Conservation (phyloP, 2,329 filamentous ascomycete species). For the Pseudogymnoascus sp. region DNA sequence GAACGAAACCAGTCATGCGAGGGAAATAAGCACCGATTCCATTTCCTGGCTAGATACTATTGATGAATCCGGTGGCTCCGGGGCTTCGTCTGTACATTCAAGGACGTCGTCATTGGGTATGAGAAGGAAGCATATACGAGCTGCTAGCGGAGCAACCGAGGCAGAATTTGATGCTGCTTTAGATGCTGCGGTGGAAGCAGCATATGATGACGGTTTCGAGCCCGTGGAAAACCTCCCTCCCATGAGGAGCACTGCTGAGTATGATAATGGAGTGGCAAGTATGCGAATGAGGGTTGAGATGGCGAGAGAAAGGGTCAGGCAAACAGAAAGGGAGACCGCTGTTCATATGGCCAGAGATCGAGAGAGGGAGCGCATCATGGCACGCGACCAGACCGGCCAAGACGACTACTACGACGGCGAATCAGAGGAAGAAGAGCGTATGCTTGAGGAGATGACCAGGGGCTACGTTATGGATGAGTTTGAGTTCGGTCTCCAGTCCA, state of each 20-base stretch:
- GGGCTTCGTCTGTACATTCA: slow-evolving; percentile 71
- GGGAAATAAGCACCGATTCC: slow-evolving; percentile 65
- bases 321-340: slow-evolving; percentile 62
- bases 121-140: slow-evolving; percentile 60
- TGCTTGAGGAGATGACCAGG: slow-evolving; percentile 80
- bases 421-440: slow-evolving; percentile 61
- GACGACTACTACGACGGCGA: slow-evolving; percentile 56
- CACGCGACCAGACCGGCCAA: slow-evolving; percentile 27
- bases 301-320: slow-evolving; percentile 65
- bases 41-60: slow-evolving; percentile 93
- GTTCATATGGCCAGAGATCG: slow-evolving; percentile 51
- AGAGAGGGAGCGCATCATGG: slow-evolving; percentile 39
- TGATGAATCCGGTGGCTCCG: slow-evolving; percentile 78
- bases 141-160: slow-evolving; percentile 64
- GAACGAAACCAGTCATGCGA: slow-evolving; percentile 33
- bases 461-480: slow-evolving; percentile 80
- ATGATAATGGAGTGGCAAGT: slow-evolving; percentile 36
- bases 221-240: slow-evolving; percentile 40
- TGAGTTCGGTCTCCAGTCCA: slow-evolving; percentile 60
- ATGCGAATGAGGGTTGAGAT: slow-evolving; percentile 60
- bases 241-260: slow-evolving; percentile 2
- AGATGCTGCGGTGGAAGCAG: slow-evolving; percentile 91
- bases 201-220: slow-evolving; percentile 87
- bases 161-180: slow-evolving; percentile 90
- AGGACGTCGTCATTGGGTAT: slow-evolving; percentile 62